Evolutionary conservation across 139 green algal species (phyloP).

Genomic region (Picochlorum sp.): DNA sequence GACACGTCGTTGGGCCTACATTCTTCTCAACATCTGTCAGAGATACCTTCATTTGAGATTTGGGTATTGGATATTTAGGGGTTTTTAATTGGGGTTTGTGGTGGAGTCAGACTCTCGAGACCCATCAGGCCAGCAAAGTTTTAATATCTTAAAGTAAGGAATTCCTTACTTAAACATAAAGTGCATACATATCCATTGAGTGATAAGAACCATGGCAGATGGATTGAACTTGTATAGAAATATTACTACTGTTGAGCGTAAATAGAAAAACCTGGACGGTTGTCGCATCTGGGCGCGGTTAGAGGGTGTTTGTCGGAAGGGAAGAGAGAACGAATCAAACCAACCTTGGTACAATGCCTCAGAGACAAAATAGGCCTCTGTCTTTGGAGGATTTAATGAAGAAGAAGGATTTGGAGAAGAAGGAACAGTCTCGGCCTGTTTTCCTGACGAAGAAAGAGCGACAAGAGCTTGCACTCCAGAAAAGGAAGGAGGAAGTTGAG

Average conservation of each 20-base stretch:
- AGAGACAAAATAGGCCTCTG: constrained; percentile 54
- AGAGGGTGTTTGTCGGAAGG: not conserved
- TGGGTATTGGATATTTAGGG: too few relatives aligned
- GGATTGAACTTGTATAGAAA: too few relatives aligned
- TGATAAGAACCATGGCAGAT: too few relatives aligned
- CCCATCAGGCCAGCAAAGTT: too few relatives aligned
- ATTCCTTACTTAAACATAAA: too few relatives aligned
- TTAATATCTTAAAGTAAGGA: too few relatives aligned
- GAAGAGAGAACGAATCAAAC: not conserved
- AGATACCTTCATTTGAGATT: not conserved
- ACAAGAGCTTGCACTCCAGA: constrained; percentile 65
- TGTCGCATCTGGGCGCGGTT: too few relatives aligned
- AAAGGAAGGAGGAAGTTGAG: constrained; percentile 38
- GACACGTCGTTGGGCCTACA: not conserved
- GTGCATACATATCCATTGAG: too few relatives aligned
- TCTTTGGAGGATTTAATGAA: constrained; percentile 84
- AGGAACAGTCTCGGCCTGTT: constrained; percentile 69
- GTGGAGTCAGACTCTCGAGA: too few relatives aligned
- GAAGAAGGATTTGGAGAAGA: constrained; percentile 66
- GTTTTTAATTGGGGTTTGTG: too few relatives aligned
- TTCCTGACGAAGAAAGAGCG: constrained; percentile 86
- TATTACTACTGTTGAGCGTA: too few relatives aligned
- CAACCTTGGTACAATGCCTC: not conserved
- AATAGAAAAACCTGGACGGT: too few relatives aligned
- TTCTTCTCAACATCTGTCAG: not conserved